Evolutionary conservation across 345 rosid genomes (phyloP).

Genomic region (Populus simonii): DNA sequence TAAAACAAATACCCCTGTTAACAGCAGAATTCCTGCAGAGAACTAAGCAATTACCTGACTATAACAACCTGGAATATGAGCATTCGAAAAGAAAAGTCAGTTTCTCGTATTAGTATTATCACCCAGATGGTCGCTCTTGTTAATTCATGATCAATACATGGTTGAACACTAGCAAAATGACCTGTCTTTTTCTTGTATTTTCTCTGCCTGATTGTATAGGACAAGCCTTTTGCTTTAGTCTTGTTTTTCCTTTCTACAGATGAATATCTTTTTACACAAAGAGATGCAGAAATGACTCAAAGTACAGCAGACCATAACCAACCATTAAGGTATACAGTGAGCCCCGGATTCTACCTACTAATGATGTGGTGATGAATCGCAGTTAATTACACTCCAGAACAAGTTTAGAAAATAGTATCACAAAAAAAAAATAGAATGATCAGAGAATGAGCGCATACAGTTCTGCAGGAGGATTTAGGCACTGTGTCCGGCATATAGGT

Average conservation of each 20-base stretch:
- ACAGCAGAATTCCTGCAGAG: no score
- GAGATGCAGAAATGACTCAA: background rate
- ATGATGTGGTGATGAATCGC: background rate
- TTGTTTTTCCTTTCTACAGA: background rate
- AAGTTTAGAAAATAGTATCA: background rate
- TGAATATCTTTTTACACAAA: background rate
- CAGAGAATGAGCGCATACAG: conserved; percentile 16
- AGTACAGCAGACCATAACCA: background rate
- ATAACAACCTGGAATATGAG: no score
- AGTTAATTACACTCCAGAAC: background rate
- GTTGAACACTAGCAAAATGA: background rate
- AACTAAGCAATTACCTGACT: no score
- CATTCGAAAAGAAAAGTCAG: no score
- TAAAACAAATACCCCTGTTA: no score
- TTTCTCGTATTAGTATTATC: no score
- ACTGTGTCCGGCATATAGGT: conserved; percentile 24
- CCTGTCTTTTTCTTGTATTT: background rate
- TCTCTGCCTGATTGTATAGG: no score
- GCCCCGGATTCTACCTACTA: background rate
- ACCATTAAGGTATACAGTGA: background rate
- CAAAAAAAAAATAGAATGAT: background rate
- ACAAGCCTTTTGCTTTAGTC: background rate
- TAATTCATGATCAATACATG: background rate
- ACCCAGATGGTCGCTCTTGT: background rate
- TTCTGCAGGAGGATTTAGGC: conserved; percentile 25